A percentile compares a stretch with the other conserved stretches of the same genome.
Evolutionary conservation across 2,329 filamentous ascomycete species (phyloP).

Genomic region (Pseudovirgaria hyperparasitica): DNA sequence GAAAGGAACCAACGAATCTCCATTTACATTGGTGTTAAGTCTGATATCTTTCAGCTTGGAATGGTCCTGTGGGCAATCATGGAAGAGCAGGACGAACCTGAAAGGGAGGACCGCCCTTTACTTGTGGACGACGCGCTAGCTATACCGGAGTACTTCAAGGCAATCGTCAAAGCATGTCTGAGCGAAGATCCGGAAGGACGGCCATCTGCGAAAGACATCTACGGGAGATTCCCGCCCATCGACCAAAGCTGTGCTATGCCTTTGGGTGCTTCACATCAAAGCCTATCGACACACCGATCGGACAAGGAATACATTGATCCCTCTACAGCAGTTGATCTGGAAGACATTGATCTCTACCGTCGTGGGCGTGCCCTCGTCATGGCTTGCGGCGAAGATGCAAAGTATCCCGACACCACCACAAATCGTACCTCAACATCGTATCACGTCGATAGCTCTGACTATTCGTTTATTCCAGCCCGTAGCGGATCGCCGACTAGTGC

Average conservation of each 20-base stretch:
- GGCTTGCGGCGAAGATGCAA: slow-evolving; percentile 6
- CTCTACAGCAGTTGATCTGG: slow-evolving; percentile 28
- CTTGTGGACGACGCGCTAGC: slow-evolving; percentile 40
- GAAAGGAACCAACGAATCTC: slow-evolving; percentile 80
- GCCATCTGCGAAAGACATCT: slow-evolving; percentile 58
- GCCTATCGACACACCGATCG: slow-evolving; percentile 27
- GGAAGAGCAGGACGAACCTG: slow-evolving; percentile 79
- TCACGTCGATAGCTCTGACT: slow-evolving; percentile 31
- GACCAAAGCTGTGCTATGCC: slow-evolving; percentile 8
- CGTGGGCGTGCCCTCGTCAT: slow-evolving; percentile 11
- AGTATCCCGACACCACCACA: slow-evolving; percentile 20
- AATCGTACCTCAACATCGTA: slow-evolving; percentile 26
- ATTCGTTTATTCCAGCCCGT: slow-evolving; percentile 25
- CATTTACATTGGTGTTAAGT: slow-evolving; percentile 98
- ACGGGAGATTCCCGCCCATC: slow-evolving; percentile 29
- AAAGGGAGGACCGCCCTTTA: slow-evolving; percentile 61
- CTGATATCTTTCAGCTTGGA: slow-evolving; percentile 86
- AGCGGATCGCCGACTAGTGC: slow-evolving; percentile 15
- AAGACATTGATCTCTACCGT: slow-evolving; percentile 27
- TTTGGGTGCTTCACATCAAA: slow-evolving; percentile 14
- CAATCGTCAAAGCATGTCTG: slow-evolving; percentile 65
- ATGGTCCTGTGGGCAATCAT: slow-evolving; percentile 96
- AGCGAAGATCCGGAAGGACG: slow-evolving; percentile 60
- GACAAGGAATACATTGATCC: slow-evolving; percentile 37
- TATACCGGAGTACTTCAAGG: slow-evolving; percentile 69